phyloP scores from a whole-genome alignment of 192 early-diverging fungal species.

The Paraglomus brasilianum region DNA sequence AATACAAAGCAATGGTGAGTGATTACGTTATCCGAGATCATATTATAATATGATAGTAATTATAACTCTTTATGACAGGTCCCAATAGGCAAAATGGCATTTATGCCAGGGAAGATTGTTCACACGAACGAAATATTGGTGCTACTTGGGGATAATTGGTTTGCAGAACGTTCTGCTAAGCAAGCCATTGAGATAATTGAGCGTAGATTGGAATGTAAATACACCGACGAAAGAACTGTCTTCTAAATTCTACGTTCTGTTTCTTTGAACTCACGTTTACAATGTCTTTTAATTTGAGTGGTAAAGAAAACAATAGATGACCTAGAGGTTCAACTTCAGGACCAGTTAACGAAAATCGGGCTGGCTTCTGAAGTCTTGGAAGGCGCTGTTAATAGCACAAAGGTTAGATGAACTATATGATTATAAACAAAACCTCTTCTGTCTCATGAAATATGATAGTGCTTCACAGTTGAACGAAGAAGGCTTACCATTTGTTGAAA shows the following conservation, averaged over 20 bases:
- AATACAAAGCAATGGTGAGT: constrained; percentile 55
- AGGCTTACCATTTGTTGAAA: constrained; percentile 74
- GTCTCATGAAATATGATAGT: not conserved
- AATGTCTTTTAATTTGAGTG: constrained; percentile 8
- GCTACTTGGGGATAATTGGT: constrained; percentile 91
- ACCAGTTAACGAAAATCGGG: not conserved
- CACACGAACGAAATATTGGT: constrained; percentile 94
- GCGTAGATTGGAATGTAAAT: constrained; percentile 66
- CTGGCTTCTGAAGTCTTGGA: constrained; percentile 22
- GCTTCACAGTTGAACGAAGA: constrained; percentile 67
- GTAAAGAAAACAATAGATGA: not conserved
- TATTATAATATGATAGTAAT: not conserved
- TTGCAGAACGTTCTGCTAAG: constrained; percentile 72
- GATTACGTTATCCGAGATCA: not conserved
- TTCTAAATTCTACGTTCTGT: constrained; percentile 2
- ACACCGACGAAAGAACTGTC: not conserved
- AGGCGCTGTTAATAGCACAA: not conserved
- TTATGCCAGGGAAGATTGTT: constrained; percentile 80
- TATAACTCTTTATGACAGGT: constrained; percentile 47
- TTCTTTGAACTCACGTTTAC: not conserved
- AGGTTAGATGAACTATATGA: too few species aligned
- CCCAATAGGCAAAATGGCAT: constrained; percentile 83
- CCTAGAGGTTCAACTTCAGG: constrained; percentile 2
- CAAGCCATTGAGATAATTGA: constrained; percentile 74
- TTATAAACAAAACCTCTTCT: not conserved